These are phyloP conservation scores for Jaapia argillacea DNA, from an alignment of 768 basidiomycete genomes.

Conservation along the genomic window DNA sequence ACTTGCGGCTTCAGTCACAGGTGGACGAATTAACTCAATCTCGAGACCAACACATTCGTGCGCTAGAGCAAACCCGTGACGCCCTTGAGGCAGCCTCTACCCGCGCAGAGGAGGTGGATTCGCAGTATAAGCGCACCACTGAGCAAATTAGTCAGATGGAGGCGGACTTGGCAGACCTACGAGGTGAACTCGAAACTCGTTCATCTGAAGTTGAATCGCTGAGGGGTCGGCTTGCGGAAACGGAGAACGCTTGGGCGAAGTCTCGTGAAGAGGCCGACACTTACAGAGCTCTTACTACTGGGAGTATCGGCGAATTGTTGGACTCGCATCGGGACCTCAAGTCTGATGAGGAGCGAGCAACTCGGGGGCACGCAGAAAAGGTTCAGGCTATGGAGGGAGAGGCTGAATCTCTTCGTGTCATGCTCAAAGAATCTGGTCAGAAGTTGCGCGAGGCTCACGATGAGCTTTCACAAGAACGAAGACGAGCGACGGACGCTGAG, in stretches of 20 bases:
- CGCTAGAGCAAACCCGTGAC: conserved; percentile 75
- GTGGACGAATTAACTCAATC: conserved; percentile 61
- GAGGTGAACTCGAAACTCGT: conserved; percentile 71
- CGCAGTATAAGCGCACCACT: conserved; percentile 58
- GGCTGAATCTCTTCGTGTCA: conserved; percentile 58
- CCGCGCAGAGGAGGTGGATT: conserved; percentile 72
- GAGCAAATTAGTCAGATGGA: conserved; percentile 66
- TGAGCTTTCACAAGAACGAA: conserved; percentile 60
- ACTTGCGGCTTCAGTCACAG: conserved; percentile 49
- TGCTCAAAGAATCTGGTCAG: conserved; percentile 71
- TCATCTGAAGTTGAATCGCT: conserved; percentile 65
- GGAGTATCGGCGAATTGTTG: conserved; percentile 75
- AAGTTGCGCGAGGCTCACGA: conserved; percentile 60
- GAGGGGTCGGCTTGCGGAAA: conserved; percentile 56
- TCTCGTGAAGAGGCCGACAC: conserved; percentile 91
- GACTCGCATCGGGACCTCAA: conserved; percentile 81
- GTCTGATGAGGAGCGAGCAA: conserved; percentile 71
- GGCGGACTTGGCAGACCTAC: conserved; percentile 66
- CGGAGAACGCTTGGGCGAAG: conserved; percentile 87
- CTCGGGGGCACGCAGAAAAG: conserved; percentile 75
- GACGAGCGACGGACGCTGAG: conserved; percentile 52
- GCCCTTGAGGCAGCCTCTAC: conserved; percentile 70
- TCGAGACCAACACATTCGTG: conserved; percentile 78
- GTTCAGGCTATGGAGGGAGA: conserved; percentile 74
- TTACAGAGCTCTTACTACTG: conserved; percentile 78